Evolutionary conservation across 2,329 filamentous ascomycete genomes (phyloP).

Genomic region (Ascochyta fabae): DNA sequence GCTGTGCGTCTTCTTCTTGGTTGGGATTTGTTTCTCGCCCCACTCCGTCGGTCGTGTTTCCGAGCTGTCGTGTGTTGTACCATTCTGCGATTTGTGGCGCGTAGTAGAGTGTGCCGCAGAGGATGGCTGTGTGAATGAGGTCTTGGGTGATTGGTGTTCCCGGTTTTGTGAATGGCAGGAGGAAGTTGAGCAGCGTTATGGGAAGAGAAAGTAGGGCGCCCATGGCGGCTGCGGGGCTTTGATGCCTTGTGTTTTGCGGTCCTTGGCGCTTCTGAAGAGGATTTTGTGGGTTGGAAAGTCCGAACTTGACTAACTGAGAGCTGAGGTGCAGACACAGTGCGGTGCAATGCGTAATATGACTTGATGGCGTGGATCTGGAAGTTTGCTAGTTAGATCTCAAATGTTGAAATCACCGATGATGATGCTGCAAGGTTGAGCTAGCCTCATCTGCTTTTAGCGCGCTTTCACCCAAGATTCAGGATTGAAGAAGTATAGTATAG

Average conservation of each 20-base stretch:
- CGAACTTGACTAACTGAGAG: not conserved
- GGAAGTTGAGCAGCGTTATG: constrained; percentile 48
- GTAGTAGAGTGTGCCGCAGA: constrained; percentile 55
- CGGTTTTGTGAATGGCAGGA: constrained; percentile 57
- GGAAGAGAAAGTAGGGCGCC: constrained; percentile 37
- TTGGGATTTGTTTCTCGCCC: not conserved
- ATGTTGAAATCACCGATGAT: constrained; percentile 10
- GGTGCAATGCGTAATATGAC: not conserved
- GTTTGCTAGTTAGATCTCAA: constrained; percentile 1
- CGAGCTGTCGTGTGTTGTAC: constrained; percentile 36
- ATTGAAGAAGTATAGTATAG: too few relatives aligned
- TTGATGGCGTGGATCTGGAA: not conserved
- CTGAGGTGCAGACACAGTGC: not conserved
- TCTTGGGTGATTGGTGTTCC: constrained; percentile 56
- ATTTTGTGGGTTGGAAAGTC: not conserved
- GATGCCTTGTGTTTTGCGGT: not conserved
- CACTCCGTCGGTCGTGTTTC: constrained; percentile 8
- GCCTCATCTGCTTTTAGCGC: not conserved
- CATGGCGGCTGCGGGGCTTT: constrained; percentile 30
- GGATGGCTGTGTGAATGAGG: constrained; percentile 52
- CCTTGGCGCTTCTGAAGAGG: not conserved
- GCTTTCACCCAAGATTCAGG: not conserved
- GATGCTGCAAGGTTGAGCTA: constrained; percentile 11
- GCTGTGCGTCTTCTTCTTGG: not conserved
- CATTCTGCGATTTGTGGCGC: constrained; percentile 55